Evolutionary conservation across 1,284 basidiomycete species (phyloP).

Genomic region (Trichosporon inkin): DNA sequence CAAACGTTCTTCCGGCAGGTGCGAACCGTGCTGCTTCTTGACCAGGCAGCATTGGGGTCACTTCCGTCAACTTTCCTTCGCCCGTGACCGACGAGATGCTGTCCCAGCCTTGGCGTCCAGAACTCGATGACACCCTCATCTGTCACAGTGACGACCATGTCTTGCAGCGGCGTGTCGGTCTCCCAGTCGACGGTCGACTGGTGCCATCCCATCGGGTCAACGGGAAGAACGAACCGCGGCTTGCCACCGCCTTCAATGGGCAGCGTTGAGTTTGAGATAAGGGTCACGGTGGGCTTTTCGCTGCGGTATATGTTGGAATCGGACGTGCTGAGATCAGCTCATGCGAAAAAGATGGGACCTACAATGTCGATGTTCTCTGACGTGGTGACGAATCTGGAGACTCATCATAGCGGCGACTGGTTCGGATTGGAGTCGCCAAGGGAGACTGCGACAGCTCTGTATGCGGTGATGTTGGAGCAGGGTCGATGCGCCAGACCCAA

Average conservation of each 20-base stretch:
- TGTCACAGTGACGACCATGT: constrained; percentile 72
- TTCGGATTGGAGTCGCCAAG: background rate
- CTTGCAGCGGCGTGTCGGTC: constrained; percentile 53
- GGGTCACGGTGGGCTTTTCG: constrained; percentile 29
- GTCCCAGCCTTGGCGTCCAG: constrained; percentile 63
- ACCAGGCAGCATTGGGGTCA: constrained; percentile 30
- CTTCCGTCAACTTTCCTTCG: constrained; percentile 12
- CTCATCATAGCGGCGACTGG: background rate
- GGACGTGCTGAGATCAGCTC: background rate
- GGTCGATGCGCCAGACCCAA: constrained; percentile 46
- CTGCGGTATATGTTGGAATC: constrained; percentile 19
- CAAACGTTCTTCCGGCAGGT: constrained; percentile 64
- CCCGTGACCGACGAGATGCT: constrained; percentile 26
- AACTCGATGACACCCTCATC: constrained; percentile 70
- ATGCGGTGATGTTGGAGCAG: constrained; percentile 20
- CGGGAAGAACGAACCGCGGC: constrained; percentile 56
- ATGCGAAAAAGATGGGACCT: too few relatives aligned
- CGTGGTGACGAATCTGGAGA: constrained; percentile 33
- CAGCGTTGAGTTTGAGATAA: constrained; percentile 38
- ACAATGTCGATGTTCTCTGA: background rate
- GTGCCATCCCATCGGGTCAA: constrained; percentile 86
- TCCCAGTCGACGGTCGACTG: constrained; percentile 52
- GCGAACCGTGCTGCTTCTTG: constrained; percentile 62
- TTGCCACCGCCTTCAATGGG: constrained; percentile 27
- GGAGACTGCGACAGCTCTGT: constrained; percentile 10